phyloP scores from a whole-genome alignment of 2,329 filamentous ascomycete species.

The Monosporascus sp. region DNA sequence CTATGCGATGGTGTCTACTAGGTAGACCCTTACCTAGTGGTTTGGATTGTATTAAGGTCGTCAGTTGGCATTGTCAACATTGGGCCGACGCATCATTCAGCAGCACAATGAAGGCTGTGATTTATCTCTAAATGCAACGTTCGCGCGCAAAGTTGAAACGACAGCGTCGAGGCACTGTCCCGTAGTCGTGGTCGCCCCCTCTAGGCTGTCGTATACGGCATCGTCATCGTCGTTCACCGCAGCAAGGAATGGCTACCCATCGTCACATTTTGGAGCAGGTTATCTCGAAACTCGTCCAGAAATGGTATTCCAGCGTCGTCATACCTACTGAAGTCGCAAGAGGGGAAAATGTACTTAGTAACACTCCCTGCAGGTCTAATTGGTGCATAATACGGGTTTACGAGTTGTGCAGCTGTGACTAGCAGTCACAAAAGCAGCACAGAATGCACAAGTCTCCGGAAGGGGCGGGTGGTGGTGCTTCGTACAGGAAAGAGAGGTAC shows the following conservation, averaged over 20 bases:
- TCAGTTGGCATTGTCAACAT: too few relatives aligned
- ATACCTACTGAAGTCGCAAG: neutral
- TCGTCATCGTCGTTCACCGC: neutral
- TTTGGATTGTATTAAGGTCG: too few relatives aligned
- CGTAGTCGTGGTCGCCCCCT: neutral
- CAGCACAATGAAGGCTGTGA: too few relatives aligned
- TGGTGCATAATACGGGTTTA: neutral
- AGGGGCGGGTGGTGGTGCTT: neutral
- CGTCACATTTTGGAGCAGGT: neutral
- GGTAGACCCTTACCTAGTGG: too few relatives aligned
- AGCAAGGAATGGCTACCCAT: neutral
- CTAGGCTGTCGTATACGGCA: neutral
- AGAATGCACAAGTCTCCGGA: neutral
- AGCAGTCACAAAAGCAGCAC: neutral
- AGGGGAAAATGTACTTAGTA: neutral
- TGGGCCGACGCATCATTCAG: too few relatives aligned
- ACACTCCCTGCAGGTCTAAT: neutral
- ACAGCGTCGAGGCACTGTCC: neutral
- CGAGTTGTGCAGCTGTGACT: neutral
- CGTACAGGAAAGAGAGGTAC: neutral
- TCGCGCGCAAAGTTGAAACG: too few relatives aligned
- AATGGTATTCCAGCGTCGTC: neutral
- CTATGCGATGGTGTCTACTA: too few relatives aligned
- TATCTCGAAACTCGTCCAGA: neutral
- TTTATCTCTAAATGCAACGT: too few relatives aligned